phyloP scores from a whole-genome alignment of 2,329 filamentous ascomycete species.

The Lizonia empirigonia region DNA sequence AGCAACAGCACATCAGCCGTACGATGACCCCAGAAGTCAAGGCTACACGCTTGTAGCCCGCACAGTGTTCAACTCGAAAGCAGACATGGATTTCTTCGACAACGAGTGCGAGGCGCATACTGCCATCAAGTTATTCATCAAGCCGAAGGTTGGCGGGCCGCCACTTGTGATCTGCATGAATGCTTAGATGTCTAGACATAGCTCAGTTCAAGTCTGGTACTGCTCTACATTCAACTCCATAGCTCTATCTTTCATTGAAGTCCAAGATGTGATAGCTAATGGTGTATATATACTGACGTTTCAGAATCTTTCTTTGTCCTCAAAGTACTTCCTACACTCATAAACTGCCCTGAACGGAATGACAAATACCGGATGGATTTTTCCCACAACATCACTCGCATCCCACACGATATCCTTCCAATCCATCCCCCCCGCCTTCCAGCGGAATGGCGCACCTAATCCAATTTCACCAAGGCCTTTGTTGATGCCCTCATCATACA shows the following conservation, averaged over 20 bases:
- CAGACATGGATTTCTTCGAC: conserved; percentile 75
- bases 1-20: conserved; percentile 59
- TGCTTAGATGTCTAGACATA: not conserved
- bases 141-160: conserved; percentile 34
- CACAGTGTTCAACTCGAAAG: conserved; percentile 66
- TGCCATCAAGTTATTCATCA: conserved; percentile 52
- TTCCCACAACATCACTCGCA: conserved; percentile 69
- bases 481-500: conserved; percentile 50
- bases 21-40: conserved; percentile 65
- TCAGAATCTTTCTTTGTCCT: conserved; percentile 63
- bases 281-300: not conserved
- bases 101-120: conserved; percentile 62
- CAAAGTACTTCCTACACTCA: conserved; percentile 69
- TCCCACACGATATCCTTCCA: conserved; percentile 65
- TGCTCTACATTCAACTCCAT: not conserved
- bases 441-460: conserved; percentile 52
- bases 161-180: conserved; percentile 43
- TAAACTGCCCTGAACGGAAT: conserved; percentile 75
- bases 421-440: conserved; percentile 54
- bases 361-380: conserved; percentile 84
- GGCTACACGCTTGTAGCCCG: conserved; percentile 70
- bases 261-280: not conserved
- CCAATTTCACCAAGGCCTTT: conserved; percentile 32
- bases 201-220: not conserved
- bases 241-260: not conserved